A percentile compares a stretch with the other conserved stretches of the same genome.
Evolutionary conservation across 2,329 filamentous ascomycete genomes (phyloP).

Genomic region (Rugonectria rugulosa): DNA sequence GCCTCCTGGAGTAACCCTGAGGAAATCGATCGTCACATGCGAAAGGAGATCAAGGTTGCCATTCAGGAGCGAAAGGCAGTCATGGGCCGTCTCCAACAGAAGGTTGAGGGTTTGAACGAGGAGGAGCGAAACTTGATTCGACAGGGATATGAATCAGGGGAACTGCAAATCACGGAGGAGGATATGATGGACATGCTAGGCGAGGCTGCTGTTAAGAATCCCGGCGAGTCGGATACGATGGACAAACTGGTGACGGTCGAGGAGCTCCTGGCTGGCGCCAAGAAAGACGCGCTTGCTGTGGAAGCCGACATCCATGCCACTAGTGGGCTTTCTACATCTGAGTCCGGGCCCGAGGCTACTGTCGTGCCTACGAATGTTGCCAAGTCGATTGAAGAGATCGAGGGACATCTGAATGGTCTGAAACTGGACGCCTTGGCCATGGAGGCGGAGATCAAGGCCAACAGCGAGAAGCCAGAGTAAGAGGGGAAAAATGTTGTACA

Average conservation of each 20-base stretch:
- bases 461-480: conserved; percentile 30
- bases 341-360: background rate
- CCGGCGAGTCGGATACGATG: conserved; percentile 12
- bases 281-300: conserved; percentile 12
- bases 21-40: conserved; percentile 52
- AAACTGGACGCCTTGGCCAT: conserved; percentile 29
- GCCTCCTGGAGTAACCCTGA: conserved; percentile 67
- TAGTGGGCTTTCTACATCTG: background rate
- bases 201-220: conserved; percentile 29
- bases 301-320: conserved; percentile 14
- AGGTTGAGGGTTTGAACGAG: conserved; percentile 47
- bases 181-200: conserved; percentile 47
- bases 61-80: conserved; percentile 45
- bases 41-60: conserved; percentile 41
- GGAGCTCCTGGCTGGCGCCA: conserved; percentile 10
- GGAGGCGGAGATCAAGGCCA: conserved; percentile 32
- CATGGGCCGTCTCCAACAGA: conserved; percentile 46
- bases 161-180: conserved; percentile 44
- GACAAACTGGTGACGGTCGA: conserved; percentile 12
- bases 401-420: conserved; percentile 31
- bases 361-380: background rate
- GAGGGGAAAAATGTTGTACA: conserved; percentile 26
- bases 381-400: conserved; percentile 18
- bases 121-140: conserved; percentile 48
- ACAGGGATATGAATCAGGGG: conserved; percentile 35